A percentile compares a stretch with the other conserved stretches of the same genome.
Conservation (phyloP, 169 alveolate genomes). For the Plasmodium knowlesi region DNA sequence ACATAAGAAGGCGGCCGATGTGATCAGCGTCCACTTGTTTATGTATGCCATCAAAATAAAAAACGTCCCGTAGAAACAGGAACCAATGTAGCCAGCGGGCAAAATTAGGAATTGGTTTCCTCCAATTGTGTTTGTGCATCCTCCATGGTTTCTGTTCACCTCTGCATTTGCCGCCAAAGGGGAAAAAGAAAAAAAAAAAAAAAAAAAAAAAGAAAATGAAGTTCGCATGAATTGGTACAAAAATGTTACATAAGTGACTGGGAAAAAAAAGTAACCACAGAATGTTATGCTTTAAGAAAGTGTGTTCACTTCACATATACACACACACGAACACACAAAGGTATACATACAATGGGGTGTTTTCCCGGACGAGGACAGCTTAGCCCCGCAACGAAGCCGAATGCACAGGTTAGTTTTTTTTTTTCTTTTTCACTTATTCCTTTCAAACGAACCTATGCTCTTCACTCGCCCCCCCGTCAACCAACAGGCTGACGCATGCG, state of each 20-base stretch:
- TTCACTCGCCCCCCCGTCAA: conserved; percentile 83
- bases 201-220: not conserved
- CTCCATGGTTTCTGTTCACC: conserved; percentile 82
- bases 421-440: conserved; percentile 12
- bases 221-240: not conserved
- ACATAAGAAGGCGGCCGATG: conserved; percentile 77
- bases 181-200: not conserved
- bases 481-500: conserved; percentile 86
- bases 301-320: not conserved
- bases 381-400: not conserved
- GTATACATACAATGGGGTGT: not conserved
- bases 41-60: conserved; percentile 80
- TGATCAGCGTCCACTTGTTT: conserved; percentile 77
- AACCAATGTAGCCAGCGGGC: conserved; percentile 85
- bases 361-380: not conserved
- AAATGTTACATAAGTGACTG: not conserved
- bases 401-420: not conserved
- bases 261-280: not conserved
- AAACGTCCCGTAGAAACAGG: conserved; percentile 82
- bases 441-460: conserved; percentile 77
- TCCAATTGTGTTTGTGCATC: conserved; percentile 81
- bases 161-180: conserved; percentile 56
- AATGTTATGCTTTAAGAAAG: not conserved
- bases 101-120: conserved; percentile 77
- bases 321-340: not conserved